Percentiles rank a stretch among this genome's conserved stretches.
These are phyloP conservation scores for Erysiphe pulchra DNA, from an alignment of 2,329 filamentous ascomycete species.

Conservation along the genomic window DNA sequence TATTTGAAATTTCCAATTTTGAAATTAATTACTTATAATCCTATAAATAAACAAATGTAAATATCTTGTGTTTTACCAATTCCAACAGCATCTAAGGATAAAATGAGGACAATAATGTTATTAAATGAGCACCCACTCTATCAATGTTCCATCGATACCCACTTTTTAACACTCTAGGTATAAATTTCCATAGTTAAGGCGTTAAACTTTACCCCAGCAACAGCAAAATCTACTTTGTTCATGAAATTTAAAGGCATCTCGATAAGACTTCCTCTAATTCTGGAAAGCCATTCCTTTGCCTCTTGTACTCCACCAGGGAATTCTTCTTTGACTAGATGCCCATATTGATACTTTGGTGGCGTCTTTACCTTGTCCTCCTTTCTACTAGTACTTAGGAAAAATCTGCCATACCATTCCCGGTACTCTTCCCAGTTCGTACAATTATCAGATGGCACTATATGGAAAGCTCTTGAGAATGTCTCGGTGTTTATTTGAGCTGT, in stretches of 20 bases:
- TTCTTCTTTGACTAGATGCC: slow-evolving; percentile 63
- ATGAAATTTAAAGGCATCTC: slow-evolving; percentile 85
- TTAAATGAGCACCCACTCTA: too few relatives aligned
- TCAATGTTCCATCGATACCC: background rate
- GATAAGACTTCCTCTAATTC: slow-evolving; percentile 45
- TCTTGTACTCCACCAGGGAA: slow-evolving; percentile 49
- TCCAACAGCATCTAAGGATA: too few relatives aligned
- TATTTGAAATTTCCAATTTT: too few relatives aligned
- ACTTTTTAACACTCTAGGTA: slow-evolving; percentile 18
- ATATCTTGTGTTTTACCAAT: too few relatives aligned
- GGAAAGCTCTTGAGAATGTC: slow-evolving; percentile 59
- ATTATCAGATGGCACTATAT: slow-evolving; percentile 43
- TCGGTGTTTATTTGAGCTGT: slow-evolving; percentile 59
- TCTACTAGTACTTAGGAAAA: slow-evolving; percentile 33
- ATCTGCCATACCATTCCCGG: slow-evolving; percentile 38
- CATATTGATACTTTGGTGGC: slow-evolving; percentile 46
- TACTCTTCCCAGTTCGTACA: slow-evolving; percentile 51
- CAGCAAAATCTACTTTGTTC: slow-evolving; percentile 60
- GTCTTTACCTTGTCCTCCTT: slow-evolving; percentile 18
- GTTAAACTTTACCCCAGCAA: slow-evolving; percentile 52
- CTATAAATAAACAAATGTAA: too few relatives aligned
- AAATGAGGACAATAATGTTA: too few relatives aligned
- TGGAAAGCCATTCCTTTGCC: slow-evolving; percentile 41
- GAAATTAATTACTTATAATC: too few relatives aligned
- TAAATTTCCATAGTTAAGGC: slow-evolving; percentile 47